Evolutionary conservation across 1,284 basidiomycete genomes (phyloP).

Genomic region (Melampsora americana): DNA sequence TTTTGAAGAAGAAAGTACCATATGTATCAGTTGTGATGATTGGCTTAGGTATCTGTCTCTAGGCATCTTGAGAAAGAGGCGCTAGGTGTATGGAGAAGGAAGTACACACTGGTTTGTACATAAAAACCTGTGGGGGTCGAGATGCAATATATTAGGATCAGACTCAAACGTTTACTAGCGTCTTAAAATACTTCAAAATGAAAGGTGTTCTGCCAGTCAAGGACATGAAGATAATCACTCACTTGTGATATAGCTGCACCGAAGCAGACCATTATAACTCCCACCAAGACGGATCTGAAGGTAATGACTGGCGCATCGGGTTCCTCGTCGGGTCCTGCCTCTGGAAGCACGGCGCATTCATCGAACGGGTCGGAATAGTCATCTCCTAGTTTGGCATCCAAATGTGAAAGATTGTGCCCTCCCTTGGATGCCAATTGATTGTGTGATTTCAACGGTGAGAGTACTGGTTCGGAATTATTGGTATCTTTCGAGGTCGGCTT

Average conservation of each 20-base stretch:
- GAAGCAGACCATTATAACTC: constrained; percentile 31
- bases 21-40: no score
- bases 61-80: no score
- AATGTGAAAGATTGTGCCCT: background rate
- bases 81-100: no score
- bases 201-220: background rate
- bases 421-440: background rate
- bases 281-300: constrained; percentile 25
- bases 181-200: background rate
- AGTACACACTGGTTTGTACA: constrained; percentile 21
- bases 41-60: no score
- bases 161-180: background rate
- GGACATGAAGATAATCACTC: background rate
- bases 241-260: constrained; percentile 40
- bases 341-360: constrained; percentile 36
- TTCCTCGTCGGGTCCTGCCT: constrained; percentile 21
- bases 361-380: constrained; percentile 32
- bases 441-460: background rate
- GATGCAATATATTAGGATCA: background rate
- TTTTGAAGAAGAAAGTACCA: no score
- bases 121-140: constrained; percentile 14
- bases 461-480: background rate
- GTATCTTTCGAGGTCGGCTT: background rate
- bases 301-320: constrained; percentile 34
- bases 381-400: background rate